Conservation (phyloP, 1,139 yeast genomes). For the Lodderomyces parapsilosis region DNA sequence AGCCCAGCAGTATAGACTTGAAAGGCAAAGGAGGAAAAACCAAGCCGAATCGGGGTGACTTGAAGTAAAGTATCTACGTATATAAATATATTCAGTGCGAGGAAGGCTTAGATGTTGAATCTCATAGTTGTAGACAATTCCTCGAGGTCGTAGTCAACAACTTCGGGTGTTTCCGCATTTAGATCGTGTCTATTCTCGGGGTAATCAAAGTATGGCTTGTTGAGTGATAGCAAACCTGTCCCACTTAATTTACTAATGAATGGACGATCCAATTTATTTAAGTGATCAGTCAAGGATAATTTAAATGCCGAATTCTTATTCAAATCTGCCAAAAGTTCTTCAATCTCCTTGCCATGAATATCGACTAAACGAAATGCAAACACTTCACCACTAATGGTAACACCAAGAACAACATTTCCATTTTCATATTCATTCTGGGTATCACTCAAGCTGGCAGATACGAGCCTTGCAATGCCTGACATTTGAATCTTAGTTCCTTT, state of each 20-base stretch:
- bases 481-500: conserved; percentile 1
- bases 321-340: conserved; percentile 10
- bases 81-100: background rate
- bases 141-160: conserved; percentile 39
- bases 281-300: conserved; percentile 2
- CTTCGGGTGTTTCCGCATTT: conserved; percentile 6
- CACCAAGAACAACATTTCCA: background rate
- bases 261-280: conserved; percentile 32
- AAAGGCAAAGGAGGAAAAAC: conserved; percentile 20
- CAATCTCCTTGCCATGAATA: conserved; percentile 22
- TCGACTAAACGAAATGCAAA: too few relatives aligned
- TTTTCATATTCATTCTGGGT: background rate
- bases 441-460: conserved; percentile 2
- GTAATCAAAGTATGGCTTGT: conserved; percentile 39
- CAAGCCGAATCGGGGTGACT: background rate
- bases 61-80: background rate
- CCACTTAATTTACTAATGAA: conserved; percentile 40
- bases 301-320: conserved; percentile 1
- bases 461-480: conserved; percentile 2
- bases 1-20: conserved; percentile 40
- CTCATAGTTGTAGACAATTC: conserved; percentile 21
- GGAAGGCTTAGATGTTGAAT: background rate
- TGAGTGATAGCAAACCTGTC: conserved; percentile 36
- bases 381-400: conserved; percentile 1
- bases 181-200: conserved; percentile 22